phyloP scores from a whole-genome alignment of 805 yeast species.

The Clavispora phyllophila region DNA sequence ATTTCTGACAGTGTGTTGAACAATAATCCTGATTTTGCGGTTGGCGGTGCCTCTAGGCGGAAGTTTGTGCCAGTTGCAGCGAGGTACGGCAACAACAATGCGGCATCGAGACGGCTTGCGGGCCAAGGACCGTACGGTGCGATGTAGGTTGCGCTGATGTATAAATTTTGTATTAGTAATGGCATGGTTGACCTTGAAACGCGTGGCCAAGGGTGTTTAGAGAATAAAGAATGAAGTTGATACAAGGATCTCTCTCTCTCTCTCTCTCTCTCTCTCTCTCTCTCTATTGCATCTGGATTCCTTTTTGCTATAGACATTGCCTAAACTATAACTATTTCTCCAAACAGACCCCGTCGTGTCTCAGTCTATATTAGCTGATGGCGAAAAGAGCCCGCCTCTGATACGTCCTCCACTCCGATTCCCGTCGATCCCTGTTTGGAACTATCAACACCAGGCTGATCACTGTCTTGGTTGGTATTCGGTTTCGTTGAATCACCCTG shows the following conservation, averaged over 20 bases:
- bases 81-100: slow-evolving; percentile 7
- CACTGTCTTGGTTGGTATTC: background rate
- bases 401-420: too few species aligned
- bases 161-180: background rate
- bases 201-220: too few species aligned
- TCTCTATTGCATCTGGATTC: too few species aligned
- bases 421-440: background rate
- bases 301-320: too few species aligned
- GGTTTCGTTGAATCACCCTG: slow-evolving; percentile 4
- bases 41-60: slow-evolving; percentile 20
- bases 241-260: too few species aligned
- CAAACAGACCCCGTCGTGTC: too few species aligned
- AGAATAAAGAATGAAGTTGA: too few species aligned
- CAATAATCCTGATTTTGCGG: slow-evolving; percentile 37
- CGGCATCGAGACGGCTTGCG: background rate
- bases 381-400: too few species aligned
- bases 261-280: too few species aligned
- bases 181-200: too few species aligned
- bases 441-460: background rate
- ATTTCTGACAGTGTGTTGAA: slow-evolving; percentile 35
- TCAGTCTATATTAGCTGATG: too few species aligned
- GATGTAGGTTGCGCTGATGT: slow-evolving; percentile 2
- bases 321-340: too few species aligned
- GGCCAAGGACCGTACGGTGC: slow-evolving; percentile 21
- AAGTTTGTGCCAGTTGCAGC: slow-evolving; percentile 21